phyloP scores from a whole-genome alignment of 2,329 filamentous ascomycete genomes.

The Colletotrichum viniferum region DNA sequence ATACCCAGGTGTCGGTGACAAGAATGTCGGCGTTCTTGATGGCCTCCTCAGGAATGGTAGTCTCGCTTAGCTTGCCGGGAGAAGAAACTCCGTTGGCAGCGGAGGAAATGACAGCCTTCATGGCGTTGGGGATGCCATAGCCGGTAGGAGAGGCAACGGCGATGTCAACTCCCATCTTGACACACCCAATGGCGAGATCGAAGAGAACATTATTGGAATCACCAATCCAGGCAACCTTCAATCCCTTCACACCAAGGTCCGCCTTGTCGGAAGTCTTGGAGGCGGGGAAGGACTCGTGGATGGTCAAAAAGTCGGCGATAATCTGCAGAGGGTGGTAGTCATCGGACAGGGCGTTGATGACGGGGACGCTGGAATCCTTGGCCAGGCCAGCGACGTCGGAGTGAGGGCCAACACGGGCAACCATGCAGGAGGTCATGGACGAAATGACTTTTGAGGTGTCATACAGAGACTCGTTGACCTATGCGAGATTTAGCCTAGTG shows the following conservation, averaged over 20 bases:
- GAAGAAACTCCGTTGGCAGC: slow-evolving; percentile 61
- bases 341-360: slow-evolving; percentile 88
- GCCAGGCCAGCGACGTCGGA: slow-evolving; percentile 75
- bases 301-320: slow-evolving; percentile 91
- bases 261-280: slow-evolving; percentile 31
- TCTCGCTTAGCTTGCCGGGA: slow-evolving; percentile 74
- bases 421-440: slow-evolving; percentile 87
- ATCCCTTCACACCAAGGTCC: slow-evolving; percentile 72
- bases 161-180: slow-evolving; percentile 87
- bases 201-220: slow-evolving; percentile 98
- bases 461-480: slow-evolving; percentile 93
- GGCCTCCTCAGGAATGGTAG: slow-evolving; percentile 80
- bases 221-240: slow-evolving; percentile 95
- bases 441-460: slow-evolving; percentile 93
- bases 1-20: slow-evolving; percentile 97
- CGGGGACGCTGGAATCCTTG: slow-evolving; percentile 75
- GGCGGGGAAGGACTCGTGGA: slow-evolving; percentile 76
- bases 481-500: slow-evolving; percentile 1
- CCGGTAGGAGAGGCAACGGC: slow-evolving; percentile 85
- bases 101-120: slow-evolving; percentile 74
- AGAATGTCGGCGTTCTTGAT: slow-evolving; percentile 86
- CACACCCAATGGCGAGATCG: slow-evolving; percentile 85
- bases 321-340: slow-evolving; percentile 94
- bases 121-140: slow-evolving; percentile 79
- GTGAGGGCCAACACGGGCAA: slow-evolving; percentile 79